Conservation (phyloP, 2,329 filamentous ascomycete species). For the Trichoderma simmonsii region DNA sequence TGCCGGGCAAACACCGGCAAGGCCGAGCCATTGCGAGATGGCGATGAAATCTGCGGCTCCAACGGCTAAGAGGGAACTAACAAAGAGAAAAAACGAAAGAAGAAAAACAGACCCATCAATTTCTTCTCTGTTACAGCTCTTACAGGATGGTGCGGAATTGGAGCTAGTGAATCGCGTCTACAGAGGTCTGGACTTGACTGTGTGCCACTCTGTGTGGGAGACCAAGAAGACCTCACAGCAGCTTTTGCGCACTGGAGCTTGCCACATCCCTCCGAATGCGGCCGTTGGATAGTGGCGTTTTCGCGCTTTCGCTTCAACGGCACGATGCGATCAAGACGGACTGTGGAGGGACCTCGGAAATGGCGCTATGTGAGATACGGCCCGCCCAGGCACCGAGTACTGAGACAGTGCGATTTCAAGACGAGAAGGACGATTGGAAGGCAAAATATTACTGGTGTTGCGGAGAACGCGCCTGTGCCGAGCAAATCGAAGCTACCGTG, state of each 20-base stretch:
- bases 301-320: conserved; percentile 10
- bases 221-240: background rate
- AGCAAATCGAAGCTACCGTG: background rate
- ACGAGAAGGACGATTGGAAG: background rate
- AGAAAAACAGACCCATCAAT: background rate
- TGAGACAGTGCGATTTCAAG: background rate
- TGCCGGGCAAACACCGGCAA: conserved; percentile 3
- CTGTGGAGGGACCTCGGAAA: conserved; percentile 7
- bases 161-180: background rate
- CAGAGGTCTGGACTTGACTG: background rate
- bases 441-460: background rate
- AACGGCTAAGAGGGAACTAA: background rate
- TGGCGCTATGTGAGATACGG: background rate
- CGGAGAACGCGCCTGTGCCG: background rate
- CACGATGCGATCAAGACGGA: background rate
- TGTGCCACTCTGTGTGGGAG: background rate
- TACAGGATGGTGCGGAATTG: background rate
- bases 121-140: background rate
- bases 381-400: background rate
- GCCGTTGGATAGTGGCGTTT: background rate
- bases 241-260: background rate
- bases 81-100: background rate
- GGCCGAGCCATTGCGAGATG: background rate
- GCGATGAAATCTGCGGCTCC: background rate
- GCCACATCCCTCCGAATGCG: conserved; percentile 6